These are phyloP conservation scores for Tarenaya hassleriana DNA, from an alignment of 345 rosid species.

Conservation along the genomic window DNA sequence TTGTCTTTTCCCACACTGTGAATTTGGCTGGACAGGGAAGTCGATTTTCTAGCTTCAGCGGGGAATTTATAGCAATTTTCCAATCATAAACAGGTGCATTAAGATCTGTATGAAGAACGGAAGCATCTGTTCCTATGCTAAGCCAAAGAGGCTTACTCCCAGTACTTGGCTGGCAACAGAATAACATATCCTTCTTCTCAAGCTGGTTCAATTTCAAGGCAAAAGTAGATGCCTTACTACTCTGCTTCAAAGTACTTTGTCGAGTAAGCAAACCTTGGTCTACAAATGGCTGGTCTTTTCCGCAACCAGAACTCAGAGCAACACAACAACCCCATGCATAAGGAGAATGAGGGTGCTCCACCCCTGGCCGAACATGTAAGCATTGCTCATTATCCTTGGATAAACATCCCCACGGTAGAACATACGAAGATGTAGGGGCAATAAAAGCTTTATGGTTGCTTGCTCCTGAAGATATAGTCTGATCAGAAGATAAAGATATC, in stretches of 20 bases:
- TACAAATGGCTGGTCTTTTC: conserved; percentile 60
- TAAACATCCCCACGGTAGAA: conserved; percentile 82
- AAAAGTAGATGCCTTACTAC: conserved; percentile 43
- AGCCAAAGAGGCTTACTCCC: conserved; percentile 80
- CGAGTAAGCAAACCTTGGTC: conserved; percentile 62
- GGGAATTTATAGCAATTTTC: conserved; percentile 78
- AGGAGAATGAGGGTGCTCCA: conserved; percentile 40
- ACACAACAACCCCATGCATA: conserved; percentile 65
- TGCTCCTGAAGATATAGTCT: conserved; percentile 33
- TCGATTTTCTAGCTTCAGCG: conserved; percentile 90
- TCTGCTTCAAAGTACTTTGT: conserved; percentile 55
- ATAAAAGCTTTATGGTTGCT: conserved; percentile 40
- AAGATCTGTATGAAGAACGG: conserved; percentile 80
- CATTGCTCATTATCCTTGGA: conserved; percentile 57
- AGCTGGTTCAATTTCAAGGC: conserved; percentile 65
- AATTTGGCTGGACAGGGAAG: conserved; percentile 85
- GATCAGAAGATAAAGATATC: conserved; percentile 41
- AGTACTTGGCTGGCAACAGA: conserved; percentile 47
- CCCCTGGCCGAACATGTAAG: conserved; percentile 65
- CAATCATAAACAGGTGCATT: conserved; percentile 96
- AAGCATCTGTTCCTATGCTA: conserved; percentile 81
- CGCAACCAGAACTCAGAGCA: conserved; percentile 52
- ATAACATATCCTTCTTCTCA: conserved; percentile 87
- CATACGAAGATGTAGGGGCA: conserved; percentile 63
- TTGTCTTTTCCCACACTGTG: conserved; percentile 76